These are phyloP conservation scores for Arthromyces matolae DNA, from an alignment of 768 basidiomycete species.

Conservation along the genomic window DNA sequence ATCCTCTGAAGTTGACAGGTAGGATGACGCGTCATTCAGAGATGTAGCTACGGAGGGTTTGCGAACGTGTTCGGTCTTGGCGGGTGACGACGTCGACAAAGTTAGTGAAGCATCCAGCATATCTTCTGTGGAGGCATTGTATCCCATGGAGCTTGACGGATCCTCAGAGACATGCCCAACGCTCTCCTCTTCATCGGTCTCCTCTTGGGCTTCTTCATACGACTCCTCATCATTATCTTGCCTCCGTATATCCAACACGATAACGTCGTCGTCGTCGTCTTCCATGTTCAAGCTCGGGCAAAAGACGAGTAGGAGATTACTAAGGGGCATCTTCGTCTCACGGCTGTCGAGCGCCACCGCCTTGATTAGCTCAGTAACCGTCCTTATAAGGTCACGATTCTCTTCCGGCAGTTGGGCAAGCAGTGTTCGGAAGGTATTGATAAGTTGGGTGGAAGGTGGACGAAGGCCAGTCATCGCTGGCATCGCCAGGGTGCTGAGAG, in stretches of 20 bases:
- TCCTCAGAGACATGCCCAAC: conserved; percentile 26
- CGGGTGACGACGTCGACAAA: conserved; percentile 5
- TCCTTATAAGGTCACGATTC: conserved; percentile 80
- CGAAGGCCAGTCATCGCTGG: conserved; percentile 60
- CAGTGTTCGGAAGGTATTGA: conserved; percentile 57
- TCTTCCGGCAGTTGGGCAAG: conserved; percentile 70
- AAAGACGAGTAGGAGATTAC: conserved; percentile 83
- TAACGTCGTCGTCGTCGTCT: conserved; percentile 20
- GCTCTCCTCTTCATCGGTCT: conserved; percentile 26
- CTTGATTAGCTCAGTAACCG: conserved; percentile 76
- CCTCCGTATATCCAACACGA: conserved; percentile 25
- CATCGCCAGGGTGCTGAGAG: conserved; percentile 74
- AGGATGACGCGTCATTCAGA: conserved; percentile 21
- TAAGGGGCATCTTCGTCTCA: conserved; percentile 89
- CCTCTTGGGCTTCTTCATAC: conserved; percentile 24
- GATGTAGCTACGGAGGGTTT: conserved; percentile 16
- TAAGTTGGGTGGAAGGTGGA: conserved; percentile 56
- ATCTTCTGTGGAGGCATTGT: conserved; percentile 35
- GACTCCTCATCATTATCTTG: conserved; percentile 23
- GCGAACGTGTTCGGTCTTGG: conserved; percentile 2
- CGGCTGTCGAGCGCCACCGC: conserved; percentile 64
- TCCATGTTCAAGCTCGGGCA: conserved; percentile 80
- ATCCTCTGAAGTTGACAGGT: conserved; percentile 30
- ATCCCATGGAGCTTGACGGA: conserved; percentile 28
- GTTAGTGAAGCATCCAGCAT: conserved; percentile 16